Percentiles rank a stretch among this genome's conserved stretches.
Conservation (phyloP, 2,329 filamentous ascomycete genomes). For the Cladobotryum protrusum region DNA sequence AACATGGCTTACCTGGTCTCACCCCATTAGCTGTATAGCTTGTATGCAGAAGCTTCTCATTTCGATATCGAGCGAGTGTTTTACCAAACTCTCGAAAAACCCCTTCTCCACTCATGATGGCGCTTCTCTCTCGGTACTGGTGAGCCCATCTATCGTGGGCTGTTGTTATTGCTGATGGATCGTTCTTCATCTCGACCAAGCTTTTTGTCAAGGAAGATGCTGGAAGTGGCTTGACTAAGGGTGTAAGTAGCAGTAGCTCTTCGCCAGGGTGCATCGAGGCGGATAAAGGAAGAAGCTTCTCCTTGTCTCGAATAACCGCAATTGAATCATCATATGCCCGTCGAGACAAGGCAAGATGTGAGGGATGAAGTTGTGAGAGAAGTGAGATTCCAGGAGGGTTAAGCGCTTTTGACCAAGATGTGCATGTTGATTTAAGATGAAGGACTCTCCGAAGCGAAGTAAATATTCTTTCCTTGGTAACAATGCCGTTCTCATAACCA, state of each 20-base stretch:
- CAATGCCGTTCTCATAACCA: slow-evolving; percentile 84
- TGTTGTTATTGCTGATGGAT: slow-evolving; percentile 27
- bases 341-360: slow-evolving; percentile 73
- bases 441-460: slow-evolving; percentile 75
- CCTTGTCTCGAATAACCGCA: slow-evolving; percentile 84
- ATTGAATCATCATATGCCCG: slow-evolving; percentile 90
- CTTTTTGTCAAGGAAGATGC: slow-evolving; percentile 77
- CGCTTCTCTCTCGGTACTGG: slow-evolving; percentile 48
- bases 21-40: slow-evolving; percentile 94
- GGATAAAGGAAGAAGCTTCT: slow-evolving; percentile 74
- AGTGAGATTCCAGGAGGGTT: slow-evolving; percentile 74
- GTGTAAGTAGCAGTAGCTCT: slow-evolving; percentile 82
- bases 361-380: slow-evolving; percentile 73
- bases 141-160: slow-evolving; percentile 52
- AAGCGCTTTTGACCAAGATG: slow-evolving; percentile 86
- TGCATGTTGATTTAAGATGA: slow-evolving; percentile 75
- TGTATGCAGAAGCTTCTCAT: slow-evolving; percentile 82
- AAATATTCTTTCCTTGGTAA: slow-evolving; percentile 71
- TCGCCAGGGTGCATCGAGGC: slow-evolving; percentile 77
- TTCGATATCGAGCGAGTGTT: slow-evolving; percentile 77
- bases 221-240: slow-evolving; percentile 84
- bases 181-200: slow-evolving; percentile 49
- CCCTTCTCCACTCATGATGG: slow-evolving; percentile 84
- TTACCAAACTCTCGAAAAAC: slow-evolving; percentile 87
- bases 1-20: slow-evolving; percentile 51